Evolutionary conservation across 2,329 filamentous ascomycete genomes (phyloP), one percentile per base, ranked within the genome.

Genomic region (Drechslerella coelobrocha): DNA sequence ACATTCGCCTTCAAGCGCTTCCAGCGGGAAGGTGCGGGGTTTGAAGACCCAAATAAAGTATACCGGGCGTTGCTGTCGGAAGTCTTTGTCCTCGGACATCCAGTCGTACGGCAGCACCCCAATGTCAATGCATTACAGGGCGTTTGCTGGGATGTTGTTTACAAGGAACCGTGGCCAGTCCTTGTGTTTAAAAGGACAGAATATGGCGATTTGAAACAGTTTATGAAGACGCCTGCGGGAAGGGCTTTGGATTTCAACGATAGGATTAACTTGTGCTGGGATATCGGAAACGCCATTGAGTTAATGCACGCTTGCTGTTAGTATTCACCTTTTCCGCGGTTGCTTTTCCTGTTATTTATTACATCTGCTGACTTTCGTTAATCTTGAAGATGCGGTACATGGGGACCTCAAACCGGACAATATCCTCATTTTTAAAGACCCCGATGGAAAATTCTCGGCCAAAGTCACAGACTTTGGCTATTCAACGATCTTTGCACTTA

Each of bases 351-450:
- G 21, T 41, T 39, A 31, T 2, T 4, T 41, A 41, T 41, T 26
- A n/a, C 9, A 23, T 4, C 10, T 14, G 31, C 21, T 39, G 7
- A 17, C 27, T 24, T 17, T 21, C 19, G 2, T 6, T 14, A 9
- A 21, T 19, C 9, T 21, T 17, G 21, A 14, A 54, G 59, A 61
- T 17, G 34, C 37, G 17, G 31, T 61, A 14, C 59, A 61, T 26
- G 59, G 59, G 7, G 59, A 61, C 45, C n/a, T 61, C 1, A 61
- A 61, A 17, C 59, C 59, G 6, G 48, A 61, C 9, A 61, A 61
- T 45, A 21, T 61, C 34, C 26, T 61, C n/a, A 54, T 61, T 0
- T 54, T 43, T 19, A 61, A 34, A 19, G 59, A 47, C 19, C 19
- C 17, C 1, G 17, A 12, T 26, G 50, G 50, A 6, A 54, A 54